Conservation (phyloP, 305 asterid genomes). For the Coffea humblotiana region DNA sequence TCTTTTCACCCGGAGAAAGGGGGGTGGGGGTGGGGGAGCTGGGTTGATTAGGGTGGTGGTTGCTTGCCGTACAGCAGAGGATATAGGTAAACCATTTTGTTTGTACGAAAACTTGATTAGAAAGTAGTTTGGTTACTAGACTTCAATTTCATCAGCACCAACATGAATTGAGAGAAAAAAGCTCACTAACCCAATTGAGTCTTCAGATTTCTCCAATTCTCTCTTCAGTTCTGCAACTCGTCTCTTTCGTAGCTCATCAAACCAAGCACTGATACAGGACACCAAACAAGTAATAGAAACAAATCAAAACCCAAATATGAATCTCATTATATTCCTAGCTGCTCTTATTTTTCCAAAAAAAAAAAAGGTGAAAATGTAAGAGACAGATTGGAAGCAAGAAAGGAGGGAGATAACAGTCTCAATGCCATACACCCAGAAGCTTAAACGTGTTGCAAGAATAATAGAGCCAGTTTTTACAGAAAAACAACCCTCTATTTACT, state of each 20-base stretch:
- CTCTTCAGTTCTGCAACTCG: conserved; percentile 47
- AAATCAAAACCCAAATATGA: not conserved
- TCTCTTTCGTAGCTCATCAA: conserved; percentile 44
- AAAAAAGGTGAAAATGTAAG: not conserved
- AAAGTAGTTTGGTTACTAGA: not conserved
- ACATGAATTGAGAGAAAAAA: not conserved
- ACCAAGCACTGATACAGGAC: conserved; percentile 38
- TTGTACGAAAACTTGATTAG: not conserved
- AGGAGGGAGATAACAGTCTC: not conserved
- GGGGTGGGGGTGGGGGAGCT: too few species aligned
- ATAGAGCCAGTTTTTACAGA: not conserved
- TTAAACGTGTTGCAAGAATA: not conserved
- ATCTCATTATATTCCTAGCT: not conserved
- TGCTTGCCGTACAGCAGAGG: not conserved
- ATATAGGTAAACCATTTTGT: not conserved
- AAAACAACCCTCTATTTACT: not conserved
- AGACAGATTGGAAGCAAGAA: not conserved
- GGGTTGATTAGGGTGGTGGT: too few species aligned
- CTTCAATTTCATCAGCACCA: not conserved
- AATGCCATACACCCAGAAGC: not conserved
- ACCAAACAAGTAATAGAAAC: not conserved
- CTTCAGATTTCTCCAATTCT: conserved; percentile 45
- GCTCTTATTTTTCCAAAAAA: not conserved
- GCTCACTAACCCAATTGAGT: conserved; percentile 44
- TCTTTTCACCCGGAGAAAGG: too few species aligned